These are phyloP conservation scores for Mortierella sp. DNA, from an alignment of 371 early-diverging fungal genomes.

Conservation along the genomic window DNA sequence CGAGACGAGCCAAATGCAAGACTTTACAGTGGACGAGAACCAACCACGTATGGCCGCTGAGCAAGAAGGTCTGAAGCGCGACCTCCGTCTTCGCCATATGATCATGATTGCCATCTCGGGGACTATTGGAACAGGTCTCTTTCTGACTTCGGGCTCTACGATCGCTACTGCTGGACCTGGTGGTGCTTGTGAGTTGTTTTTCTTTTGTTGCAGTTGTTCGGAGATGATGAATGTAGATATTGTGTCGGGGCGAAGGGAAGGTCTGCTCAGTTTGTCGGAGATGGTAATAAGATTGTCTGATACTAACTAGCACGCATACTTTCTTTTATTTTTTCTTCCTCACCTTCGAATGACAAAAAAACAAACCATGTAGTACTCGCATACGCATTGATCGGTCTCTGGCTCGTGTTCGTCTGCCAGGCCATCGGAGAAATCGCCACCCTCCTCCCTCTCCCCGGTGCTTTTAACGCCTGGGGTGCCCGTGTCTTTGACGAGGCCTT, in stretches of 20 bases:
- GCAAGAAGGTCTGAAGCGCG: conserved; percentile 62
- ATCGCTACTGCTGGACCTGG: conserved; percentile 83
- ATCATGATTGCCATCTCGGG: conserved; percentile 87
- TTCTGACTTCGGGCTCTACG: conserved; percentile 83
- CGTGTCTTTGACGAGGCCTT: conserved; percentile 87
- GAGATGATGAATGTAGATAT: background rate
- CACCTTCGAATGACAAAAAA: background rate
- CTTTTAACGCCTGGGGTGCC: conserved; percentile 84
- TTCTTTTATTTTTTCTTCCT: background rate
- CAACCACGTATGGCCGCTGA: background rate
- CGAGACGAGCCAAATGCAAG: conserved; percentile 23
- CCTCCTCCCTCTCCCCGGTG: conserved; percentile 83
- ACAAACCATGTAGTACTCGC: conserved; percentile 67
- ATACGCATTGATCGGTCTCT: conserved; percentile 76
- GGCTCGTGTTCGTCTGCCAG: conserved; percentile 86
- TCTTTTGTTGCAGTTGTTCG: background rate
- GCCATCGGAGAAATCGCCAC: conserved; percentile 91
- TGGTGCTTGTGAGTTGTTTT: conserved; percentile 65
- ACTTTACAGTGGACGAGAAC: background rate
- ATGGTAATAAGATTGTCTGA: background rate
- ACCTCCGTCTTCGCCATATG: conserved; percentile 76
- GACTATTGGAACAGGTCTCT: conserved; percentile 88
- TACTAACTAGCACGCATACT: background rate
- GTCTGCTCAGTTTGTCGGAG: background rate
- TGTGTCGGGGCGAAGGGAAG: too few species aligned